Evolutionary conservation across 768 basidiomycete species (phyloP), one percentile per base, ranked within the genome.

Genomic region (Boletus rubroflammeus): DNA sequence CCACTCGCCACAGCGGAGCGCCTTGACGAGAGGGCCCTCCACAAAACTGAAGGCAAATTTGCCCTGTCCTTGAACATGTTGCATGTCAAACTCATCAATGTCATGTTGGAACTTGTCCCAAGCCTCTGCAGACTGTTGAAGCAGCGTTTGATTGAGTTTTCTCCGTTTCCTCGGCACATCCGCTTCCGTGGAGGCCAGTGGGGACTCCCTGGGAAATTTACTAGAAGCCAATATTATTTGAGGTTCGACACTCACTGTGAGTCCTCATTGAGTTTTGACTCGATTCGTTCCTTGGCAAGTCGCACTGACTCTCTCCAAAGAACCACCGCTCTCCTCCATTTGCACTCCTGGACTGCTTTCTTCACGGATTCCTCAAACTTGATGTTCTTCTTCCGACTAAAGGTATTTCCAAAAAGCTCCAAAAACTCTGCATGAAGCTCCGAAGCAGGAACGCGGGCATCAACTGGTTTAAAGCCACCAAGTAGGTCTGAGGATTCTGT

Each of bases 401-500:
- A 98, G 0, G 93, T 95, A 14, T 77, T 76, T 3, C 84, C 83
- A 68, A 98, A 98, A 39, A 98, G 72, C 49, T 84, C 84, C 58
- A 87, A 71, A 75, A 95, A 98, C 25, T 78, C 76, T 51, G 80
- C 76, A 57, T 94, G 86, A 39, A 97, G 70, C 28, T 74, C 76
- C 8, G 81, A 78, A 0, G 84, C 94, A 11, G 92, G 85, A 0
- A 93, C 72, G 13, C 88, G 83, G 6, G 93, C 83, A 67, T 98
- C 93, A 7, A 98, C 76, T n/a, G 97, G 97, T 67, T 94, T 95
- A 70, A 96, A 94, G 0, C 95, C 95, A 35, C 97, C 97, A 5
- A 99, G 76, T 4, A 98, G 74, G 71, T 99, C 97, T 3, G 91
- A 87, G 1, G 92, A 88, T 68, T 98, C 96, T 1, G 95, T 97